Conservation (phyloP, 2,329 filamentous ascomycete species). For the Juglanconis juglandina region DNA sequence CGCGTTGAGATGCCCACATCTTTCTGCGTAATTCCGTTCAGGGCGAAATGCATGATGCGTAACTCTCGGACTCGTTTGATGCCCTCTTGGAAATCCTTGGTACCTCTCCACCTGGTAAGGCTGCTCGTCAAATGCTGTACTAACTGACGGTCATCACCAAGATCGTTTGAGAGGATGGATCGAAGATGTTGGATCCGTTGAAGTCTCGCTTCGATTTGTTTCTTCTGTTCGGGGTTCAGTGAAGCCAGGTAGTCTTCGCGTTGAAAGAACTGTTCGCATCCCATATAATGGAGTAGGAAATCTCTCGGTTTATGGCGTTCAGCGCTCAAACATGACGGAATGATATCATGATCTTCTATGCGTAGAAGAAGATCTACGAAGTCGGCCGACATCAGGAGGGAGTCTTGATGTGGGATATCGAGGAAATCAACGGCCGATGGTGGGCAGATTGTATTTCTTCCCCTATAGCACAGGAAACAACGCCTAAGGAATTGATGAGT, state of each 20-base stretch:
- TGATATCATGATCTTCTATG: conserved; percentile 18
- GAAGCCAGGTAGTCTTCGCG: conserved; percentile 13
- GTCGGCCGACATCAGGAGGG: conserved; percentile 7
- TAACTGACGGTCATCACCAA: conserved; percentile 5
- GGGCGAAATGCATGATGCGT: conserved; percentile 12
- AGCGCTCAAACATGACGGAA: conserved; percentile 16
- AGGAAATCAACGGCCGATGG: neutral
- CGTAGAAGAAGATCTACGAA: conserved; percentile 4
- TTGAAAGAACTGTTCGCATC: conserved; percentile 18
- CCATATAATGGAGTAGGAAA: conserved; percentile 16
- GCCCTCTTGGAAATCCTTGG: conserved; percentile 13
- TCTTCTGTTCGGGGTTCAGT: conserved; percentile 2
- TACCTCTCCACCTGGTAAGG: conserved; percentile 5
- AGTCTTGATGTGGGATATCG: neutral
- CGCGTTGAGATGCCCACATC: neutral
- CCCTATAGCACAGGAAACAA: too few species aligned
- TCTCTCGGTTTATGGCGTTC: conserved; percentile 16
- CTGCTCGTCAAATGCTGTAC: conserved; percentile 9
- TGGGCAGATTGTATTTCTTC: neutral
- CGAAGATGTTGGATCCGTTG: conserved; percentile 10
- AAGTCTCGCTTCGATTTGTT: conserved; percentile 7
- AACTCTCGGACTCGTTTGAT: conserved; percentile 9
- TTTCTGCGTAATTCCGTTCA: conserved; percentile 6
- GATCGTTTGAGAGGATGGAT: conserved; percentile 5
- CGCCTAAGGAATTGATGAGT: too few species aligned